A percentile compares a stretch with the other conserved stretches of the same genome.
Evolutionary conservation across 306 rosid species (phyloP).

Genomic region (Bauhinia variegata): DNA sequence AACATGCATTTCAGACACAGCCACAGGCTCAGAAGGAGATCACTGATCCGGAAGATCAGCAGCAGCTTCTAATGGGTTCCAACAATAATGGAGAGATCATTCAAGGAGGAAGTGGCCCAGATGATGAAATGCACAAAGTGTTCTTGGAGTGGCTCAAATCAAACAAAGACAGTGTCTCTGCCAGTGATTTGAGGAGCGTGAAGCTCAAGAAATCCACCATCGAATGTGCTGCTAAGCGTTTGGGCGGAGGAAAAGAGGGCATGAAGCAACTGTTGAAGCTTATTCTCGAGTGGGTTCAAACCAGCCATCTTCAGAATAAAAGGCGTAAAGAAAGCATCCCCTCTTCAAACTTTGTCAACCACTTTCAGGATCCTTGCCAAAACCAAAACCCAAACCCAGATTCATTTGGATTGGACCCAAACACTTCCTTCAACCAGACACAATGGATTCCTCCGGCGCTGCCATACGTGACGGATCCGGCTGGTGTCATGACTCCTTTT

Average conservation of each 20-base stretch:
- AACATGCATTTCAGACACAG: not conserved
- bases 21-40: slow-evolving; percentile 4
- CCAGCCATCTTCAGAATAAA: slow-evolving; percentile 74
- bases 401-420: slow-evolving; percentile 40
- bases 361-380: slow-evolving; percentile 44
- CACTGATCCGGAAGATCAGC: slow-evolving; percentile 6
- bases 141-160: slow-evolving; percentile 88
- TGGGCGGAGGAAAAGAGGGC: slow-evolving; percentile 95
- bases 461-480: slow-evolving; percentile 40
- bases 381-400: slow-evolving; percentile 44
- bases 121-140: slow-evolving; percentile 77
- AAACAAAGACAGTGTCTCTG: slow-evolving; percentile 81
- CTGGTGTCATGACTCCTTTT: slow-evolving; percentile 35
- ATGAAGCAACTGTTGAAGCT: slow-evolving; percentile 89
- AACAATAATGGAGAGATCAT: slow-evolving; percentile 25
- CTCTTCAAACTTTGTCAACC: slow-evolving; percentile 23
- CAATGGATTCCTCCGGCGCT: slow-evolving; percentile 49
- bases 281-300: slow-evolving; percentile 94
- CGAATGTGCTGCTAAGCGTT: slow-evolving; percentile 76
- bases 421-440: slow-evolving; percentile 39
- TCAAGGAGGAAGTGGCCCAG: slow-evolving; percentile 24
- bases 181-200: slow-evolving; percentile 82
- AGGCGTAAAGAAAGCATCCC: slow-evolving; percentile 38
- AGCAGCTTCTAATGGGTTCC: slow-evolving; percentile 21
- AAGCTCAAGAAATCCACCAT: slow-evolving; percentile 79